Base-by-base conservation (phyloP, 2,329 filamentous ascomycete species). In the Botrytis cinerea region DNA sequence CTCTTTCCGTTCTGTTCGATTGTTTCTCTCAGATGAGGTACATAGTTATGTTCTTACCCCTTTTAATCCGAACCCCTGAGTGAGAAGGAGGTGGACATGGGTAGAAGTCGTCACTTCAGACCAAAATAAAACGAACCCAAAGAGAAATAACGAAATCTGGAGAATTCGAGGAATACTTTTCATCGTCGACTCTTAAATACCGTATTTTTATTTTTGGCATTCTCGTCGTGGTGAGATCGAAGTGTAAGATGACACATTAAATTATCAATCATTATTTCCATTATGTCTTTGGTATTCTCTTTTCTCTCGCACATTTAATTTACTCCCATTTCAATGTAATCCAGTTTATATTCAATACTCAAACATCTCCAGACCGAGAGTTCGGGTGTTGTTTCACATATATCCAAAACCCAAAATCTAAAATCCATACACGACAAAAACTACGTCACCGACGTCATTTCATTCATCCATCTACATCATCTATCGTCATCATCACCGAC, bases 131-230 rank as follows among this genome's bases (percentile, higher is more conserved):
- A 6, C 48, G 22, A 51, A 51, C 4, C 5, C 4, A 14, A n/a
- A 51, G 25, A 51, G 48, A 6, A n/a, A 7, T n/a, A 14, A 6
- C 25, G 46, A 14, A n/a, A n/a, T 5, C 25, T 51, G 14, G 25
- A 51, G 48, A n/a, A 51, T 16, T 16, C 6, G 10, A 51, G n/a
- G 25, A n/a, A 14, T 16, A 16, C 10, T n/a, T 14, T n/a, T n/a
- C 48, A 10, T 2, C n/a, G 2, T n/a, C 10, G 48, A 51, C 5
- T n/a, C 4, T 51, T 16, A 14, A n/a, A 51, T 14, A 6, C 3
- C 25, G 0, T 5, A n/a, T 16, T 6, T n/a, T 16, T 0, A 14
- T 6, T n/a, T n/a, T 51, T 51, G 48, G 12, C 0, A 7, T 51
- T n/a, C 25, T 51, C 12, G 25, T 28, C 10, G n/a, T 54, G 6